Evolutionary conservation across 2,329 filamentous ascomycete genomes (phyloP).

Genomic region (Diaporthe longicolla): DNA sequence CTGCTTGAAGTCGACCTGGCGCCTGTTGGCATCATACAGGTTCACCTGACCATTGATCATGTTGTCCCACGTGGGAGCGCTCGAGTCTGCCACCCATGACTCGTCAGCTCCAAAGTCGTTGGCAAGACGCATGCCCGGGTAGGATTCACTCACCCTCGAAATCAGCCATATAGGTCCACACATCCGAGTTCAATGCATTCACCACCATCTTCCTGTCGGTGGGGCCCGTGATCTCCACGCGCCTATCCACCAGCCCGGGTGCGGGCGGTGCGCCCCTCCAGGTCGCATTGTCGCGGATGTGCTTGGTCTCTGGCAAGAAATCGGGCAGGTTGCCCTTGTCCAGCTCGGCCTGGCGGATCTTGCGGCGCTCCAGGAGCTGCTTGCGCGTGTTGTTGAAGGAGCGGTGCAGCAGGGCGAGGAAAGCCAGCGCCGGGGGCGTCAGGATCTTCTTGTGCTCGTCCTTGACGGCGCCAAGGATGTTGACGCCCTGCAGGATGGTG

Average conservation of each 20-base stretch:
- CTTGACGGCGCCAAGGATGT: slow-evolving; percentile 84
- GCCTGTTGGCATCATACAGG: slow-evolving; percentile 94
- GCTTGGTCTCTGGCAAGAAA: slow-evolving; percentile 95
- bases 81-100: slow-evolving; percentile 77
- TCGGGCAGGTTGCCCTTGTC: slow-evolving; percentile 91
- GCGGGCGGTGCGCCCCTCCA: slow-evolving; percentile 95
- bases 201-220: slow-evolving; percentile 99
- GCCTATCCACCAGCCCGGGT: slow-evolving; percentile 91
- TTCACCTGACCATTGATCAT: slow-evolving; percentile 99
- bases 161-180: slow-evolving; percentile 99
- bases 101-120: slow-evolving; percentile 5
- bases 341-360: slow-evolving; percentile 90
- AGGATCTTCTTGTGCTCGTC: slow-evolving; percentile 91
- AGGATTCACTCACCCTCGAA: slow-evolving; percentile 81
- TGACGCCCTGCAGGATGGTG: slow-evolving; percentile 87
- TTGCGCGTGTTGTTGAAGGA: slow-evolving; percentile 94
- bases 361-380: slow-evolving; percentile 87
- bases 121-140: neutral
- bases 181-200: slow-evolving; percentile 94
- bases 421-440: slow-evolving; percentile 89
- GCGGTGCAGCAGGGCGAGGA: slow-evolving; percentile 93
- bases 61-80: slow-evolving; percentile 97
- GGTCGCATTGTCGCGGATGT: slow-evolving; percentile 92
- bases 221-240: slow-evolving; percentile 97
- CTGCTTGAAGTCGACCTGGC: slow-evolving; percentile 96